phyloP scores from a whole-genome alignment of 805 yeast species.

The Wickerhamiella galacta region DNA sequence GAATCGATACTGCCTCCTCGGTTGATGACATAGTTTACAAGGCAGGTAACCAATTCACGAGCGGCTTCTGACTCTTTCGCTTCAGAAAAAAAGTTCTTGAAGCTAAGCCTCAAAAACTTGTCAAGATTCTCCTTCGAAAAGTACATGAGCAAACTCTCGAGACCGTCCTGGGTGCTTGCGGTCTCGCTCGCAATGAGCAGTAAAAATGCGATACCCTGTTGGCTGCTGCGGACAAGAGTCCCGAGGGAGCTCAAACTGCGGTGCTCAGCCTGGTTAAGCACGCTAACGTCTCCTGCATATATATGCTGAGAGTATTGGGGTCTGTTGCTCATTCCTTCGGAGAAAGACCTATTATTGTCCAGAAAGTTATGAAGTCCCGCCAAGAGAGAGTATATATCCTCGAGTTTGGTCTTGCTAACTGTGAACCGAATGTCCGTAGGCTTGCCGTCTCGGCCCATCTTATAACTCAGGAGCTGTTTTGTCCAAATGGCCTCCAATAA shows the following conservation, averaged over 20 bases:
- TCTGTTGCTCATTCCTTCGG: conserved; percentile 25
- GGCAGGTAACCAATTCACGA: conserved; percentile 73
- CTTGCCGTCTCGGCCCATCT: conserved; percentile 6
- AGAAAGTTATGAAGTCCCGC: conserved; percentile 23
- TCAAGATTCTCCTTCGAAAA: conserved; percentile 51
- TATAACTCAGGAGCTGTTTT: conserved; percentile 29
- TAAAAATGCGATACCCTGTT: conserved; percentile 81
- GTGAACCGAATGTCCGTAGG: conserved; percentile 13
- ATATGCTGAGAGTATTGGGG: conserved; percentile 3
- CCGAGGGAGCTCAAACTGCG: conserved; percentile 68
- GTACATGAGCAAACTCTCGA: conserved; percentile 53
- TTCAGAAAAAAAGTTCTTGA: conserved; percentile 65
- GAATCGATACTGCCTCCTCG: conserved; percentile 88
- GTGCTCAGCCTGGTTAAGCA: conserved; percentile 60
- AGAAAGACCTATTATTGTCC: conserved; percentile 29
- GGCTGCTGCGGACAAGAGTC: conserved; percentile 56
- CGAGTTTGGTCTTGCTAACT: conserved; percentile 13
- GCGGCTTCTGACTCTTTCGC: conserved; percentile 32
- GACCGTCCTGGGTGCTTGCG: conserved; percentile 25
- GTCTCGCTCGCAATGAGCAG: conserved; percentile 63
- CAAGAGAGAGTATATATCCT: conserved; percentile 18
- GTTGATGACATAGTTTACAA: conserved; percentile 73
- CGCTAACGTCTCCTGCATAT: conserved; percentile 15
- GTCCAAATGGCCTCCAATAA: conserved; percentile 70
- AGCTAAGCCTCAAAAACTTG: conserved; percentile 47